A percentile compares a stretch with the other conserved stretches of the same genome.
Evolutionary conservation across 108 stramenopile species (phyloP).

Genomic region (Skeletonema potamos): DNA sequence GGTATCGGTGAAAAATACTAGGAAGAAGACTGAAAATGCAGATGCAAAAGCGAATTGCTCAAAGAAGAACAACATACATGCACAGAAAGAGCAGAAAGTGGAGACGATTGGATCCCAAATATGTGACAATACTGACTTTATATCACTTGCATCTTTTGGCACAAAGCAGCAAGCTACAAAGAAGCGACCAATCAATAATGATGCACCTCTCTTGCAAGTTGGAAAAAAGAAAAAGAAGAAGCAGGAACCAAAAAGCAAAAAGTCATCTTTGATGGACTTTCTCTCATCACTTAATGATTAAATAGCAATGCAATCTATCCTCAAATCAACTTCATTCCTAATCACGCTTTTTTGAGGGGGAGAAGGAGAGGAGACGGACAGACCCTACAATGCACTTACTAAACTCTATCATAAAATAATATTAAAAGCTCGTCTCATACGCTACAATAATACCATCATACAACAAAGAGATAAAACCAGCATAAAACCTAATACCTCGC

Average conservation of each 20-base stretch:
- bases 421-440: no score
- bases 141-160: conserved; percentile 8
- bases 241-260: conserved; percentile 12
- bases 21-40: not conserved
- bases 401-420: no score
- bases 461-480: no score
- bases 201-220: conserved; percentile 14
- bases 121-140: conserved; percentile 25
- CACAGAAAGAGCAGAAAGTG: not conserved
- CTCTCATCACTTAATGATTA: conserved; percentile 43
- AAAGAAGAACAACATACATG: not conserved
- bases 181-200: not conserved
- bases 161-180: not conserved
- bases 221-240: conserved; percentile 35
- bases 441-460: no score
- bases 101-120: not conserved
- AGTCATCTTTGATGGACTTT: conserved; percentile 30
- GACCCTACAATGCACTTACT: no score
- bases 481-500: no score
- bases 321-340: no score
- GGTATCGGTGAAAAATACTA: not conserved
- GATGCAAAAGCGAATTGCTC: not conserved
- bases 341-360: no score
- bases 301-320: not conserved
- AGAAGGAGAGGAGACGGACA: no score